Evolutionary conservation across 345 rosid species (phyloP).

Genomic region (Rhizophora mangle): DNA sequence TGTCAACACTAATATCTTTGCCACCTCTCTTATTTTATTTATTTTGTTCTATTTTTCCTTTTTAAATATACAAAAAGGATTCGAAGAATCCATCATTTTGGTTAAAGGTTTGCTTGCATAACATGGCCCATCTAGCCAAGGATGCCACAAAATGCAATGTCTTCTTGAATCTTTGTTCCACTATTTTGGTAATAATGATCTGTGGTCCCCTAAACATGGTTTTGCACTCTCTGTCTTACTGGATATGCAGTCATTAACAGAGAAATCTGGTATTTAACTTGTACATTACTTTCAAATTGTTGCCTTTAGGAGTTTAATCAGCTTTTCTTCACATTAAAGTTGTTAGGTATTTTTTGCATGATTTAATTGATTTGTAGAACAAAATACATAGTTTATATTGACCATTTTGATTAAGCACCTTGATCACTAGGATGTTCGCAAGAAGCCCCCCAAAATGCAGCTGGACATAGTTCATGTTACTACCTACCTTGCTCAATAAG

Average conservation of each 20-base stretch:
- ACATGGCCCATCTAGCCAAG: conserved; percentile 63
- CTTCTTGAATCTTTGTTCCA: conserved; percentile 67
- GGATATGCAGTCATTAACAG: conserved; percentile 56
- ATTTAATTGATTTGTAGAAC: conserved; percentile 32
- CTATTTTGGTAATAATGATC: conserved; percentile 54
- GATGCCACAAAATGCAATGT: conserved; percentile 62
- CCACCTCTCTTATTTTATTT: conserved; percentile 10
- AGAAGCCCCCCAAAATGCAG: conserved; percentile 65
- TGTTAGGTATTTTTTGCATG: not conserved
- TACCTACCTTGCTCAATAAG: conserved; percentile 49
- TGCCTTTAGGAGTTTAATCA: conserved; percentile 7
- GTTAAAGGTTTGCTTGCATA: conserved; percentile 63
- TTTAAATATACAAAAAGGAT: conserved; percentile 41
- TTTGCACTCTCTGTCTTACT: conserved; percentile 56
- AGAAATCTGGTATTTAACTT: conserved; percentile 54
- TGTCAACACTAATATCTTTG: conserved; percentile 5
- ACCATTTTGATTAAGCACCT: conserved; percentile 66
- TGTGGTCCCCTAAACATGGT: conserved; percentile 59
- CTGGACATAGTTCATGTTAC: conserved; percentile 55
- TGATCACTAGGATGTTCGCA: conserved; percentile 69
- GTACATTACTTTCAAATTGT: not conserved
- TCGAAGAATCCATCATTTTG: conserved; percentile 52
- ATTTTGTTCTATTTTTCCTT: not conserved
- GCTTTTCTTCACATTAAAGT: not conserved
- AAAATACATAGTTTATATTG: conserved; percentile 60